phyloP scores from a whole-genome alignment of 2,329 filamentous ascomycete genomes.

The Clonostachys solani region DNA sequence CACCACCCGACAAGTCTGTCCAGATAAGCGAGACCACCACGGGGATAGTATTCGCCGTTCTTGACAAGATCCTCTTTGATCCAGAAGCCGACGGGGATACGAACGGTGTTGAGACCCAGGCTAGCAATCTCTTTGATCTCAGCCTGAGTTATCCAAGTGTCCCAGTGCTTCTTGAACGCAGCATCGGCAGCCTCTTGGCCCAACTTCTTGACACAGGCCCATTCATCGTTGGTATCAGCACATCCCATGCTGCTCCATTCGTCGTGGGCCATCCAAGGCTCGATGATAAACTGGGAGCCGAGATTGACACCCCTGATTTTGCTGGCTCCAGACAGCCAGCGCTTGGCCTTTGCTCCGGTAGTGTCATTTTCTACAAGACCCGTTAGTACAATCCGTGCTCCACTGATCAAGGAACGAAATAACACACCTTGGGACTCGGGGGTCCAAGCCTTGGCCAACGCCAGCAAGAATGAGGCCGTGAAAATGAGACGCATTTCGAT shows the following conservation, averaged over 20 bases:
- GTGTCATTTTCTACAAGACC: no score
- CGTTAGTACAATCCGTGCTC: no score
- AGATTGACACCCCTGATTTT: constrained; percentile 5
- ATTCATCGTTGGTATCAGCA: constrained; percentile 2
- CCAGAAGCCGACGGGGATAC: constrained; percentile 53
- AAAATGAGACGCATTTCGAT: no score
- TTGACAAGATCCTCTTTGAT: constrained; percentile 44
- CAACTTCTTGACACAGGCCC: neutral
- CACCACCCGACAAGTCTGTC: constrained; percentile 42
- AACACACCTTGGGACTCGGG: no score
- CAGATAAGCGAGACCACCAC: constrained; percentile 35
- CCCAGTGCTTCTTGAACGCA: constrained; percentile 46
- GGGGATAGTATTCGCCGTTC: constrained; percentile 1
- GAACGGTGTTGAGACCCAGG: constrained; percentile 47
- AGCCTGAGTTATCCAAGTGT: constrained; percentile 39
- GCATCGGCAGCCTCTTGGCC: constrained; percentile 1
- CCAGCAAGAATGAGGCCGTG: no score
- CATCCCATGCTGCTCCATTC: constrained; percentile 4
- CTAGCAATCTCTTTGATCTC: constrained; percentile 43
- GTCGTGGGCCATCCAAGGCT: constrained; percentile 5
- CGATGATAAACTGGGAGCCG: constrained; percentile 4
- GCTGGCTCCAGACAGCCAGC: no score
- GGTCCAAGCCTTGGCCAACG: no score
- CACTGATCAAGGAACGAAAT: no score
- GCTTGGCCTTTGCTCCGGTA: no score